Percentiles rank a stretch among this genome's conserved stretches.
Conservation (phyloP, 495 filamentous ascomycete species). For the Parathielavia appendiculata region DNA sequence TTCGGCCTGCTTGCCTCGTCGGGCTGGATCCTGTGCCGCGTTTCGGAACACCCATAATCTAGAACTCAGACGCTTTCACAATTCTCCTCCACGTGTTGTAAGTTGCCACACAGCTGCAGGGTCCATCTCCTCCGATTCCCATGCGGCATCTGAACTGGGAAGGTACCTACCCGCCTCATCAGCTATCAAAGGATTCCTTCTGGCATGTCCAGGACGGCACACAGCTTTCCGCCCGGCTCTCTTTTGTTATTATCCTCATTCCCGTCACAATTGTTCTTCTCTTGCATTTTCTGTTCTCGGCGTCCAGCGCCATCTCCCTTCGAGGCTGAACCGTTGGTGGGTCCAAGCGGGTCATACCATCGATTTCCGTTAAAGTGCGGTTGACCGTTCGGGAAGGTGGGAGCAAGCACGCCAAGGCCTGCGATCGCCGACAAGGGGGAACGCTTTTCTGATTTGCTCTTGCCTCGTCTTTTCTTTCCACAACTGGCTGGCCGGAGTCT, state of each 20-base stretch:
- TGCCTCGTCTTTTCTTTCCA: slow-evolving; percentile 4
- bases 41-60: too few species aligned
- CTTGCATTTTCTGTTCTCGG: slow-evolving; percentile 2
- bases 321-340: slow-evolving; percentile 17
- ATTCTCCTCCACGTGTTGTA: not conserved
- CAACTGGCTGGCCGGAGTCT: slow-evolving; percentile 7
- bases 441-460: not conserved
- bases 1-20: not conserved
- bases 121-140: not conserved
- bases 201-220: not conserved
- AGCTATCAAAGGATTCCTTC: not conserved
- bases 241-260: not conserved
- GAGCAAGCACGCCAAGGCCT: slow-evolving; percentile 4
- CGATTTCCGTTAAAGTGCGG: slow-evolving; percentile 9
- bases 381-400: slow-evolving; percentile 20
- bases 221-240: not conserved
- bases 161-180: not conserved
- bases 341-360: slow-evolving; percentile 6
- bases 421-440: slow-evolving; percentile 11
- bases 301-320: slow-evolving; percentile 10
- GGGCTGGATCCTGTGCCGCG: not conserved
- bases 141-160: slow-evolving; percentile 17
- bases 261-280: not conserved
- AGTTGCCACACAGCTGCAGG: slow-evolving; percentile 13
- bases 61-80: too few species aligned